Percentiles rank a stretch among this genome's conserved stretches.
phyloP scores from a whole-genome alignment of 2,329 filamentous ascomycete species.

The Intubia oerlemansii region DNA sequence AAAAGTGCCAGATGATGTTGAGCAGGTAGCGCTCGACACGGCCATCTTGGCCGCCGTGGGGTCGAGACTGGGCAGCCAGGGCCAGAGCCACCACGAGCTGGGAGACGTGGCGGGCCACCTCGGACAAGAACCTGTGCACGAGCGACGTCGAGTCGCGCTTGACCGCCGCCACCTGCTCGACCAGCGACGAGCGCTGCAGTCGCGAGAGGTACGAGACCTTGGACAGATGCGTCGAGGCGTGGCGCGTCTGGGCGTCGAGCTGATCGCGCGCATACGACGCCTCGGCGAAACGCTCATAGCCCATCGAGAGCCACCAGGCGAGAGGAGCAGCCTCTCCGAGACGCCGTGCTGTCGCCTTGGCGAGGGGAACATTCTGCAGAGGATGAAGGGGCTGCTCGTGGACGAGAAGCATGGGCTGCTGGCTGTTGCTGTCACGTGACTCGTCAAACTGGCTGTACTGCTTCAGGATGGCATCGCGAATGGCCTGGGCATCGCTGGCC shows the following conservation, averaged over 20 bases:
- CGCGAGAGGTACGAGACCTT: conserved; percentile 34
- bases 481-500: conserved; percentile 12
- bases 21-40: conserved; percentile 11
- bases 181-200: conserved; percentile 36
- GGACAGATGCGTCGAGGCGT: conserved; percentile 17
- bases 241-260: conserved; percentile 19
- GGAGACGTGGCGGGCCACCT: conserved; percentile 17
- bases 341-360: conserved; percentile 18
- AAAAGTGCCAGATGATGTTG: conserved; percentile 25
- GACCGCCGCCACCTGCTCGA: conserved; percentile 29
- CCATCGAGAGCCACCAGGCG: conserved; percentile 25
- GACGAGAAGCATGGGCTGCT: conserved; percentile 1
- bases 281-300: conserved; percentile 28
- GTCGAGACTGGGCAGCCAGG: not conserved
- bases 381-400: conserved; percentile 31
- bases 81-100: conserved; percentile 1
- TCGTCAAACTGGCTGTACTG: conserved; percentile 8
- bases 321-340: not conserved
- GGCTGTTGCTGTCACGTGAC: not conserved
- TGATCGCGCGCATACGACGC: conserved; percentile 19
- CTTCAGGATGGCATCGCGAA: conserved; percentile 14
- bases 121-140: conserved; percentile 27
- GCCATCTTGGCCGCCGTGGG: not conserved
- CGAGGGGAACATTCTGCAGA: conserved; percentile 33
- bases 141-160: conserved; percentile 38